A percentile compares a stretch with the other conserved stretches of the same genome.
Conservation (phyloP, 495 filamentous ascomycete genomes). For the Penicillium riverlandense region DNA sequence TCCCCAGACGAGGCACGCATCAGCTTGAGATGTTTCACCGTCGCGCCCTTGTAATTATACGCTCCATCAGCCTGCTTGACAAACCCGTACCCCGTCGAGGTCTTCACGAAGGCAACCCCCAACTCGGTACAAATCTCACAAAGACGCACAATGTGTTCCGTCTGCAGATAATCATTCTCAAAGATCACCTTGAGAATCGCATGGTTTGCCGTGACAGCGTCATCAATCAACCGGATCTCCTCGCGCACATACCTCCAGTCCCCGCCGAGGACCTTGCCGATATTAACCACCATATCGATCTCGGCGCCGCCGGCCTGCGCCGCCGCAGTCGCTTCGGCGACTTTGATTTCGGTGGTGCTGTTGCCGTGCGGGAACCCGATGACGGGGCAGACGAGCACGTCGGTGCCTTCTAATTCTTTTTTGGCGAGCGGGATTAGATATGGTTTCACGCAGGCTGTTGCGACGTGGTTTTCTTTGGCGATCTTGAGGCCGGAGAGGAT, state of each 20-base stretch:
- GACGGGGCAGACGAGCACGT: constrained; percentile 46
- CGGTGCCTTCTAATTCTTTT: constrained; percentile 34
- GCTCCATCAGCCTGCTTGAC: constrained; percentile 42
- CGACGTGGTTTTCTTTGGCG: constrained; percentile 39
- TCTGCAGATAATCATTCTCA: constrained; percentile 45
- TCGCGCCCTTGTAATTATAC: constrained; percentile 46
- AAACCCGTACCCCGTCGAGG: constrained; percentile 51
- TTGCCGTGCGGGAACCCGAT: constrained; percentile 55
- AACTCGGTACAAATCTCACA: constrained; percentile 44
- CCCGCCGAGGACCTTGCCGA: constrained; percentile 46
- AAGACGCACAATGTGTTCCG: constrained; percentile 38
- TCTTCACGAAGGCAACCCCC: constrained; percentile 49
- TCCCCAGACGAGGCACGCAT: constrained; percentile 42
- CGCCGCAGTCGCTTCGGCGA: constrained; percentile 42
- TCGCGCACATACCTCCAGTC: constrained; percentile 48
- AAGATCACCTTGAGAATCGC: constrained; percentile 54
- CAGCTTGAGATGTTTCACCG: constrained; percentile 39
- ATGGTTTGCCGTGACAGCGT: constrained; percentile 27
- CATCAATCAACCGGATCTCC: constrained; percentile 44
- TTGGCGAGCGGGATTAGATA: constrained; percentile 43
- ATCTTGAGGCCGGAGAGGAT: constrained; percentile 42
- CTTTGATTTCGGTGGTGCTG: constrained; percentile 46
- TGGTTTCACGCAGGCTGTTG: constrained; percentile 50
- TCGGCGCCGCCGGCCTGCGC: constrained; percentile 40
- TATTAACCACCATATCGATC: constrained; percentile 55